Base-by-base conservation (phyloP, 805 yeast species). In the Saturnispora dispora region DNA sequence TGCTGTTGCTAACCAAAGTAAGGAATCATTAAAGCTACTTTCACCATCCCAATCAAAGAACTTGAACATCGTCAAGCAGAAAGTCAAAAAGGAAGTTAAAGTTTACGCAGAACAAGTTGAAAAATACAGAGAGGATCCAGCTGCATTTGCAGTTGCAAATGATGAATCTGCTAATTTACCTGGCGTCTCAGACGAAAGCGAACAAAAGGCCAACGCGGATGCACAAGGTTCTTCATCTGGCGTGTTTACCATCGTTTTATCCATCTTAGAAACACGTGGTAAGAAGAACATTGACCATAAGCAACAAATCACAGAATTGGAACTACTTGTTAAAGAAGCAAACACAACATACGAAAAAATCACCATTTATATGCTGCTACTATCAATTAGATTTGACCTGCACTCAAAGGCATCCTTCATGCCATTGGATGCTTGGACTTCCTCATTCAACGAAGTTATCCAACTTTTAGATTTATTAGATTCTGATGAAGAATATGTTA, bases 251-350 rank as follows among this genome's bases (percentile, higher is more conserved):
- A 79, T 85, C 35, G 75, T 93, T 65, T 78, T 83, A 65, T 69
- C 80, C 50, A 82, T 93, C 52, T 72, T 85, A 54, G 98, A 93
- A 69, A 76, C 89, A 47, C 83, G 99, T 72, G 99, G 99, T 74
- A 90, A 90, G 76, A 91, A 88, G 75, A 89, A 88, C 67, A 85
- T 88, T 56, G 96, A 91, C 67, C 80, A 83, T 57, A 67, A 65
- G 56, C 95, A 87, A 67, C 96, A 91, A 69, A 79, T 89, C 57
- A 71, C 72, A 51, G 73, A 76, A 44, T 74, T 93, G 63, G 96
- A 86, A 70, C 74, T 73, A 45, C 72, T 87, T 55, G 59, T 77
- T 46, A 61, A 70, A 10, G 74, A 83, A 51, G 72, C 78, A 10
- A 69, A 71, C 42, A 63, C 73, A 25, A 77, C 88, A 28, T 93